Evolutionary conservation across 2,329 filamentous ascomycete species (phyloP), one percentile per base, ranked within the genome.

Genomic region (Xylariaceae sp.): DNA sequence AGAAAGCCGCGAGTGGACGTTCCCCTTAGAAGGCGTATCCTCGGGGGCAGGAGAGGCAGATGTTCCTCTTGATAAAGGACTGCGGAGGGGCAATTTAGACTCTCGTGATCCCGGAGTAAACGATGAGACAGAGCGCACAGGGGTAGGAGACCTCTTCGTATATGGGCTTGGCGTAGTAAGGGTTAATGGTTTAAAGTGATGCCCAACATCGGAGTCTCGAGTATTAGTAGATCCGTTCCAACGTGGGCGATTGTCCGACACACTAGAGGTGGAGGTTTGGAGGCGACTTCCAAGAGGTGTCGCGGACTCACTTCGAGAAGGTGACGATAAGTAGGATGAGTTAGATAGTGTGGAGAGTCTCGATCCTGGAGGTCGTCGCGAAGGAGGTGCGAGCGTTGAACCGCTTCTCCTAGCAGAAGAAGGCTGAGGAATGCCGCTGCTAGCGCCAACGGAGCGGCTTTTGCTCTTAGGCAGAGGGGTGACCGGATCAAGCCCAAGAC

Each of bases 221-320:
- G 84, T 82, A 66, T 88, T 91, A 5, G 86, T 84, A 26, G 87
- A 89, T 9, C 68, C 69, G 68, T 87, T 94, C 91, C 91, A 95
- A 56, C 86, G 82, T 3, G 91, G 91, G 47, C 88, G 85, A 54
- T 83, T 79, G 55, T 82, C 75, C 17, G 71, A 71, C 29, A 79
- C 64, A 9, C 78, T 78, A 2, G 79, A 76, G 34, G 76, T 69
- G 53, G 82, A 76, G 47, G 81, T 77, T 52, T 80, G 71, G 45
- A 76, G 44, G 67, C 74, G 63, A 73, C 76, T 66, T 56, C 71
- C 66, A 61, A 75, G 81, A 4, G 83, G 81, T 0, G 84, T 85
- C 9, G 79, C 77, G 7, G 84, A 80, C 19, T 74, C 73, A 57
- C 78, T 73, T 53, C 76, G 69, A 44, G 67, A 66, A 4, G 76